Evolutionary conservation across 1,139 yeast genomes (phyloP), one percentile per base, ranked within the genome.

Genomic region (Candida pseudoviswanathii): DNA sequence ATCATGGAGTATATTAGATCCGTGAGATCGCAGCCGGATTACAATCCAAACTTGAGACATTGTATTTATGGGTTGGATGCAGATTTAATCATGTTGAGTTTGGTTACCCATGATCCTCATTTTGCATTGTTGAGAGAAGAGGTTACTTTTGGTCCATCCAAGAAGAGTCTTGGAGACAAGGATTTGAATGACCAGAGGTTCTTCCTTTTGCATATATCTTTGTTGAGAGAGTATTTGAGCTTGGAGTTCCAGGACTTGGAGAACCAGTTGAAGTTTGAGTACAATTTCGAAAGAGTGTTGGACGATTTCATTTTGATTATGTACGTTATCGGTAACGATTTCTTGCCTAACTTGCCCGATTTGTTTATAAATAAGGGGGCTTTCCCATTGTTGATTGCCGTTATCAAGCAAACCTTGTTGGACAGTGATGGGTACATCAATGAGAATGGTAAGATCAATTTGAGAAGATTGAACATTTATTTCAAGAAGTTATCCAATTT

Each of bases 11-110:
- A 85, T 63, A 90, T 95, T 55, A 82, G 99, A 67, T 78, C 85
- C 43, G 86, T 86, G 68, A 84, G 96, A 58, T 79, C 89, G 10
- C 89, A 85, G 57, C 82, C 85, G 0, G 80, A 78, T 45, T 89
- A 90, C 62, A 82, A 92, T 64, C 88, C 96, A 44, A 90, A 94
- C 64, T 83, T 94, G 22, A 83, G 94, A 62, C 99, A 95, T 65
- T 94, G 98, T 75, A 89, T 95, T 51, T 95, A 95, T 65, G 99
- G 99, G 49, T 78, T 95, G 59, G 99, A 95, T 75, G 99, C 99
- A 4, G 99, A 95, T 74, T 78, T 95, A 63, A 95, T 95, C 62
- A 89, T 95, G 85, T 79, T 95, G 68, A 98, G 98, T n/a, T 77
- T 95, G 49, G 96, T 94, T 2, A 87, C 96, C 26, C 99, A 95